Conservation (phyloP, 2,329 filamentous ascomycete genomes). For the Fusarium sp. region DNA sequence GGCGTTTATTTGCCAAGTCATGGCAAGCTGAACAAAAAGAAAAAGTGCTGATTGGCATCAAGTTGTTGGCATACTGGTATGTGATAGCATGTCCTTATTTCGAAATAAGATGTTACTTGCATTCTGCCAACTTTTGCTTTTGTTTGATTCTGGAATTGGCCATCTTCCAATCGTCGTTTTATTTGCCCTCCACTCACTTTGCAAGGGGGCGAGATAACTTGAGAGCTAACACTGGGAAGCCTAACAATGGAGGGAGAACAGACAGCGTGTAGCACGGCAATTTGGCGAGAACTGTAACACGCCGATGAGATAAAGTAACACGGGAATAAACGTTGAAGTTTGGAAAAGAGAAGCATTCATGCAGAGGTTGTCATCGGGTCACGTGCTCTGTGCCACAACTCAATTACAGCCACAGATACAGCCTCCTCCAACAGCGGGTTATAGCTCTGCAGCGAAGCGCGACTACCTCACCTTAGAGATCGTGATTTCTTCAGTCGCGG, state of each 20-base stretch:
- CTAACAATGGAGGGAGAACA: neutral
- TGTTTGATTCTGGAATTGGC: neutral
- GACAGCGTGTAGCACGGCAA: neutral
- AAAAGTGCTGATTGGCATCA: neutral
- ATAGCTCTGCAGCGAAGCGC: conserved; percentile 1
- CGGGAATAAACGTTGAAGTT: neutral
- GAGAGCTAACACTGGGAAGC: neutral
- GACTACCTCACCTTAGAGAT: neutral
- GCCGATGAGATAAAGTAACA: neutral
- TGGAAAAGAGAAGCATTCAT: neutral
- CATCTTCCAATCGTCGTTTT: neutral
- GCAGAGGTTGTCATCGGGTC: neutral
- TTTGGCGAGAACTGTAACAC: neutral
- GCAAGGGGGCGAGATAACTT: neutral
- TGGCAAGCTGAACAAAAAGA: neutral
- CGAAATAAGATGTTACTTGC: neutral
- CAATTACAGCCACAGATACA: conserved; percentile 4
- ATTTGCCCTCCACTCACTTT: neutral
- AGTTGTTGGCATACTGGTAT: neutral
- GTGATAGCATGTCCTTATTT: neutral
- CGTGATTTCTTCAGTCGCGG: conserved; percentile 3
- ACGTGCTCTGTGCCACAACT: conserved; percentile 12
- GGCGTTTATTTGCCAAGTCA: neutral
- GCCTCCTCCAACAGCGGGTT: conserved; percentile 1
- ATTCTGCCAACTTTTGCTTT: conserved; percentile 8